Evolutionary conservation across 208 protist species (phyloP), one percentile per base, ranked within the genome.

Genomic region (Crithidia acanthocephali): DNA sequence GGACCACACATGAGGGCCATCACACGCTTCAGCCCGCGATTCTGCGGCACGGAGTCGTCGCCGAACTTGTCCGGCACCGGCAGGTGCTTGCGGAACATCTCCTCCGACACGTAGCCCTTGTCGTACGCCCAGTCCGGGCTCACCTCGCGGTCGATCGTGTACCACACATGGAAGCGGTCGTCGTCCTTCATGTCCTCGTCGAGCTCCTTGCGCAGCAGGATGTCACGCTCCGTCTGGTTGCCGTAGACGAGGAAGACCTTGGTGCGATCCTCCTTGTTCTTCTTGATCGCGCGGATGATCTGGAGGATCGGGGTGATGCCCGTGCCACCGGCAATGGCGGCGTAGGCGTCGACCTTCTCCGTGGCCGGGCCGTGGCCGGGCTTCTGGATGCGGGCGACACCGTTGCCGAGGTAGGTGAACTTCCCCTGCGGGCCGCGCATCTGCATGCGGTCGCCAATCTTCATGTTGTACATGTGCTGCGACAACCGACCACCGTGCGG

Each of bases 261-360:
- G 11, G 94, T 98, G 53, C 69, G 81, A 79, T 98, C 94, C 42
- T 80, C 51, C 30, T 74, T 77, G 40, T 80, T 61, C 73, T 88
- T 86, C 35, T 88, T 61, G 63, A 97, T 95, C 35, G 92, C 92
- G 30, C 81, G 79, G 27, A 98, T 95, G 35, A 98, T 78, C 83
- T 98, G 96, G 45, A 97, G 67, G 50, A 97, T 90, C 0, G 96
- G 96, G 16, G 96, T 98, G 79, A 98, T 97, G 53, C 96, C 96
- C 3, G 92, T 95, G 62, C 96, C 92, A 33, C 92, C 92, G 6
- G 86, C 87, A 15, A 95, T 66, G 59, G 91, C 90, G 1, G 84
- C 81, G 64, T 88, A 91, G 35, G 81, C 81, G 51, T 83, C 76
- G 25, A 85, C 77, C 48, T 79, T 63, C 52, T 73, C 28, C n/a